Percentiles rank a stretch among this genome's conserved stretches.
phyloP scores from a whole-genome alignment of 495 filamentous ascomycete species.

The Lepidopterella palustris region DNA sequence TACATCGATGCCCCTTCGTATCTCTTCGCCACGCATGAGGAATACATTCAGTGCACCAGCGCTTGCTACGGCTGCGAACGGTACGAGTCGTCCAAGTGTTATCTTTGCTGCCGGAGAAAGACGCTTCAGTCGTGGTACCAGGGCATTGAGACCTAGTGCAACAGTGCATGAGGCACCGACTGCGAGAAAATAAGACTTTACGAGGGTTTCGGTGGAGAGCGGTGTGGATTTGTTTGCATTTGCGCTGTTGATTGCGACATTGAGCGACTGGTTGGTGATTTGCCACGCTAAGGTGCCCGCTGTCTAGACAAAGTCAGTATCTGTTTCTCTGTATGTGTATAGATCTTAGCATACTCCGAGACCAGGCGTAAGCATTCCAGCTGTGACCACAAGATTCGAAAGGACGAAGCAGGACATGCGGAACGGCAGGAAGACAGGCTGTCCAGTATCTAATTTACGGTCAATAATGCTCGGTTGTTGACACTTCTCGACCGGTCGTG shows the following conservation, averaged over 20 bases:
- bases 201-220: conserved; percentile 68
- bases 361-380: conserved; percentile 90
- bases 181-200: conserved; percentile 84
- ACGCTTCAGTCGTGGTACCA: conserved; percentile 77
- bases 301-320: conserved; percentile 47
- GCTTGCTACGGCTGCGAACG: conserved; percentile 88
- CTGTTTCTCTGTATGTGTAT: not conserved
- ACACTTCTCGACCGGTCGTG: not conserved
- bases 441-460: conserved; percentile 64
- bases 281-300: conserved; percentile 91
- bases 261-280: conserved; percentile 92
- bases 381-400: conserved; percentile 93
- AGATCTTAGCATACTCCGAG: conserved; percentile 46
- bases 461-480: conserved; percentile 8
- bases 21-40: conserved; percentile 95
- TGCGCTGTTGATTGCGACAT: conserved; percentile 93
- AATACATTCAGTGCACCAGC: conserved; percentile 92
- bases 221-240: conserved; percentile 97
- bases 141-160: conserved; percentile 80
- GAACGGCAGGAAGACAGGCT: conserved; percentile 88
- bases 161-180: conserved; percentile 90
- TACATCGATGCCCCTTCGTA: conserved; percentile 88
- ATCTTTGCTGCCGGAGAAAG: conserved; percentile 65
- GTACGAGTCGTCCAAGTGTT: conserved; percentile 75
- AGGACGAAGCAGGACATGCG: conserved; percentile 95